A percentile compares a stretch with the other conserved stretches of the same genome.
Evolutionary conservation across 257 asterid genomes (phyloP).

Genomic region (Nicotiana tomentosiformis): DNA sequence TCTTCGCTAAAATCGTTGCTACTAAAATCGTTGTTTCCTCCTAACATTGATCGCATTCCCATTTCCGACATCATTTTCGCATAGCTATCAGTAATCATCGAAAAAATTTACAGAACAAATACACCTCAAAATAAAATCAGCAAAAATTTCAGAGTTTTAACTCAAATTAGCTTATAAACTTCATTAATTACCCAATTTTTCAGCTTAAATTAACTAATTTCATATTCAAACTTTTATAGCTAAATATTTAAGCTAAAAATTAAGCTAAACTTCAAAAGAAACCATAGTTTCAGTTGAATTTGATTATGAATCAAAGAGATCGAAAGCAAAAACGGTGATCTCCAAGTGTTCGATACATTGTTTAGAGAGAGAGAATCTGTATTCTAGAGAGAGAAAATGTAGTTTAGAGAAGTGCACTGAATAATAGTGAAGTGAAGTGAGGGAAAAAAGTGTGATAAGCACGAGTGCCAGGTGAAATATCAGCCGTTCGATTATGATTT

Average conservation of each 20-base stretch:
- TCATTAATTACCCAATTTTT: background rate
- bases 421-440: conserved; percentile 18
- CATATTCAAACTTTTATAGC: background rate
- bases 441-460: conserved; percentile 16
- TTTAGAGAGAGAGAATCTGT: conserved; percentile 15
- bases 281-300: background rate
- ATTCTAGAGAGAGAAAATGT: background rate
- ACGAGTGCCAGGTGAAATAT: background rate
- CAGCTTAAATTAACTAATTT: background rate
- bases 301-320: background rate
- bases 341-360: conserved; percentile 5
- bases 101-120: background rate
- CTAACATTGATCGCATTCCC: conserved; percentile 36
- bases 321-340: conserved; percentile 8
- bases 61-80: conserved; percentile 43
- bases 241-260: background rate
- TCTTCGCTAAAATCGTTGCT: conserved; percentile 43
- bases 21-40: conserved; percentile 29
- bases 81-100: conserved; percentile 40
- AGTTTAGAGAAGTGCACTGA: conserved; percentile 12
- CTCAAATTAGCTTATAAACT: conserved; percentile 2
- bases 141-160: background rate
- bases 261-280: background rate
- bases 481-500: conserved; percentile 18
- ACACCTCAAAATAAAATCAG: background rate